Base-by-base conservation (phyloP, 2,329 filamentous ascomycete species). In the Diplocarpon rosae region DNA sequence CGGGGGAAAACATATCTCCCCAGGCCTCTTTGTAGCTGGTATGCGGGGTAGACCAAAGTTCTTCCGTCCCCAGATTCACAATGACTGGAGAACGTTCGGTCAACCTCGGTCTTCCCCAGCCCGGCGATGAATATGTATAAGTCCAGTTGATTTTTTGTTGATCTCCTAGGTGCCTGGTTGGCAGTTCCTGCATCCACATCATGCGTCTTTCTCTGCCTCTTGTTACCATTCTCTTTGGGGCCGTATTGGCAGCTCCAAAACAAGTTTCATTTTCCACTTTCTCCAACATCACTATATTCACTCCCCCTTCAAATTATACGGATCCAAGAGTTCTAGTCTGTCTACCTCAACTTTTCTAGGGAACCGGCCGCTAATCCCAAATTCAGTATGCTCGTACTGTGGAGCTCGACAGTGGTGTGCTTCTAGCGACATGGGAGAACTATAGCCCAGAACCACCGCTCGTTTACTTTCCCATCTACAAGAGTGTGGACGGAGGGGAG, bases 401-500 rank as follows among this genome's bases (percentile, higher is more conserved):
- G 29, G 57, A 64, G 48, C 55, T 65, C 12, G 48, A 53, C 8
- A 46, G 48, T 2, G 56, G 69, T n/a, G 65, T 66, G 14, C 64
- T 75, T 10, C 62, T 76, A 12, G 67, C 68, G 20, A 75, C 72
- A 0, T 74, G 71, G 70, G 71, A 74, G 53, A 74, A 74, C 62
- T 74, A 75, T 62, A 69, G 68, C 14, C 70, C 70, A 6, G 68
- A 79, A 53, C 74, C 73, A 13, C 75, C 73, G 1, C 30, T 56
- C 1, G 56, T 61, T 27, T 66, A 64, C 52, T 78, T 76, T 56
- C 76, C 72, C 43, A 70, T 76, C 52, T 73, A 66, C 55, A 62
- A 66, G 49, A 75, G 70, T 32, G 63, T 56, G n/a, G 73, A 80
- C 55, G 63, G 67, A 30, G 76, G 76, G 11, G 56, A 66, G 42